Evolutionary conservation across 345 rosid genomes (phyloP), one percentile per base, ranked within the genome.

Genomic region (Citrus sp.): DNA sequence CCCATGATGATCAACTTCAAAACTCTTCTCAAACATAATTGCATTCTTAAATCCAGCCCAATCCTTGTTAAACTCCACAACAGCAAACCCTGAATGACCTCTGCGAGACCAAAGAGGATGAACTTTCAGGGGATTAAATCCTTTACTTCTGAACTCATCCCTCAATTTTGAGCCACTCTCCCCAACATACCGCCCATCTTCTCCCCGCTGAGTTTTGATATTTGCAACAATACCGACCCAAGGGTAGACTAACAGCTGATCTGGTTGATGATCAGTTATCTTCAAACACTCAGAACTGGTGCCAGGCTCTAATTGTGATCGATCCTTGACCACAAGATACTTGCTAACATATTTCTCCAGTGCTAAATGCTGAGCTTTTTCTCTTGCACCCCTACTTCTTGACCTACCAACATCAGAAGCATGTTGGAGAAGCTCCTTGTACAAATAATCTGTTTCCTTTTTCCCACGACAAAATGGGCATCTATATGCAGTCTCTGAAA

Each of bases 191-290:
- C 76, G 80, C 32, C 93, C 97, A 69, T 78, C 79, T 58, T 67
- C 79, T 64, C 67, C 40, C 19, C 76, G 0, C 22, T 73, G 76
- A 2, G 89, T 89, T 75, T 80, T 85, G n/a, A 94, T 77, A 81
- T 93, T 94, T 0, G 95, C 95, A 38, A 94, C 59, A 54, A 90
- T 63, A 7, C 95, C 98, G 82, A 80, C 82, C 86, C 92, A 89
- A 30, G 98, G 98, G 86, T 87, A 81, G 66, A 90, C 95, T 86
- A 81, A 90, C 84, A 76, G 37, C 46, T 70, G 80, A 13, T 82
- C 75, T n/a, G 32, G 30, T 19, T 24, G 34, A 25, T 24, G 5
- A 10, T 79, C 79, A 79, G 54, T 61, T 19, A 62, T 5, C 5
- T 18, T 19, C 38, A 72, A 77, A 19, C 68, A 8, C 27, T 49